These are phyloP conservation scores for Fusarium ramigenum DNA, from an alignment of 2,329 filamentous ascomycete species.

Conservation along the genomic window DNA sequence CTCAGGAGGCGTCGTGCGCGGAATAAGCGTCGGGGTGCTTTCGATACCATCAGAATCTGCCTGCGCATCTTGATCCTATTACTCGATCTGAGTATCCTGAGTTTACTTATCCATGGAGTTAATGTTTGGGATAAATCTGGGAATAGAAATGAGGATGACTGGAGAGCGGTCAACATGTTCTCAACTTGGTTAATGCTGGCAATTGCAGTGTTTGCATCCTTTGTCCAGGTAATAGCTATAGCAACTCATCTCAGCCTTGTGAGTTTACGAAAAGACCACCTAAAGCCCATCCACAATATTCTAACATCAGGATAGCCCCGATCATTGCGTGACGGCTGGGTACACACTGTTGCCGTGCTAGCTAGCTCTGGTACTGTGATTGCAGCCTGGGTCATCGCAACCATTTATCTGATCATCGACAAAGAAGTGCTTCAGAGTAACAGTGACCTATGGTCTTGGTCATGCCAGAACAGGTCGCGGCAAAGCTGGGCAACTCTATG, in stretches of 20 bases:
- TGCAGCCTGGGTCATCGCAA: not conserved
- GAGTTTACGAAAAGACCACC: not conserved
- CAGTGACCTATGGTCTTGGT: conserved; percentile 18
- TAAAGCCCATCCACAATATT: rapidly evolving
- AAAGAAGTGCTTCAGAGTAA: not conserved
- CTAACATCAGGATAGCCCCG: not conserved
- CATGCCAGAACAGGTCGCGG: not conserved
- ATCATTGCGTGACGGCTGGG: not conserved
- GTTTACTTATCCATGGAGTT: not conserved
- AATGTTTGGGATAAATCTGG: not conserved
- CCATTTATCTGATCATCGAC: not conserved
- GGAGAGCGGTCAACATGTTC: not conserved
- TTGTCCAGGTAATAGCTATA: not conserved
- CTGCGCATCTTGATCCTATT: conserved; percentile 1
- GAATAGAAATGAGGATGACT: not conserved
- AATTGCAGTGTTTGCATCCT: not conserved
- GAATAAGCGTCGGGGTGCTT: not conserved
- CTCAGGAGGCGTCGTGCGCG: not conserved
- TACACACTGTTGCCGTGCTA: not conserved
- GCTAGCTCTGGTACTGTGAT: not conserved
- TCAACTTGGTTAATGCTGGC: conserved; percentile 14
- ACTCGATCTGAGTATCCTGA: conserved; percentile 7
- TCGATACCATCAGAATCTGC: not conserved
- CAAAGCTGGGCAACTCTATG: not conserved
- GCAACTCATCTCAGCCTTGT: not conserved